Base-by-base conservation (phyloP, 73 alveolate genomes). In the Symbiodinium natans region DNA sequence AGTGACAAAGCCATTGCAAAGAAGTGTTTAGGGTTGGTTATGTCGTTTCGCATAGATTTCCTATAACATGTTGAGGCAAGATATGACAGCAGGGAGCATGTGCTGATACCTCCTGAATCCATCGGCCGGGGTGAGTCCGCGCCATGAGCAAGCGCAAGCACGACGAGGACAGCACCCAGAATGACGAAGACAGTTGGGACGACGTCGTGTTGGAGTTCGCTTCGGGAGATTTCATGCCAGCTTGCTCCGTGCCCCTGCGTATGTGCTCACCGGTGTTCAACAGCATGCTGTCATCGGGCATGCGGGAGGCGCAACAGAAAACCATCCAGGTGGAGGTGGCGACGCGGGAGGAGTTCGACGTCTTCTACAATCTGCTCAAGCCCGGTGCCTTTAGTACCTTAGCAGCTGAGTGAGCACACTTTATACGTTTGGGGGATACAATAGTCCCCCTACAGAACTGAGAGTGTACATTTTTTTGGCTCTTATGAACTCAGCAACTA, bases 231-330 rank as follows among this genome's bases (percentile, higher is more conserved):
- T 63, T 34, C 77, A 21, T 21, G 31, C 38, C 77, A 27, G 77
- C 31, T 63, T 63, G 77, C 77, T 63, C 77, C 25, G 77, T 63
- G 34, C 77, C 34, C 39, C 31, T 63, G 77, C 77, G 77, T 21
- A 33, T 74, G 84, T 31, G 43, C 43, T 74, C 84, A 25, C 84
- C 84, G 2, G 84, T 74, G 25, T 74, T 74, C 42, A 74, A 74
- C 84, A n/a, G 84, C 40, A 74, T 74, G 84, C 84, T 74, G 19
- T 34, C 40, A 25, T 74, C 84, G 40, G 84, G 84, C 41, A 74
- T 74, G 84, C 29, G 42, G 42, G 84, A 74, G 84, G 84, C 84
- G 42, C 84, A 74, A 29, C 41, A 74, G 1, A n/a, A 27, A 3
- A 33, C 84, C 31, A 74, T 74, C 17, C 40, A 29, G 42, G 84